phyloP scores from a whole-genome alignment of 2,329 filamentous ascomycete genomes.

The Didymella arachidicola region DNA sequence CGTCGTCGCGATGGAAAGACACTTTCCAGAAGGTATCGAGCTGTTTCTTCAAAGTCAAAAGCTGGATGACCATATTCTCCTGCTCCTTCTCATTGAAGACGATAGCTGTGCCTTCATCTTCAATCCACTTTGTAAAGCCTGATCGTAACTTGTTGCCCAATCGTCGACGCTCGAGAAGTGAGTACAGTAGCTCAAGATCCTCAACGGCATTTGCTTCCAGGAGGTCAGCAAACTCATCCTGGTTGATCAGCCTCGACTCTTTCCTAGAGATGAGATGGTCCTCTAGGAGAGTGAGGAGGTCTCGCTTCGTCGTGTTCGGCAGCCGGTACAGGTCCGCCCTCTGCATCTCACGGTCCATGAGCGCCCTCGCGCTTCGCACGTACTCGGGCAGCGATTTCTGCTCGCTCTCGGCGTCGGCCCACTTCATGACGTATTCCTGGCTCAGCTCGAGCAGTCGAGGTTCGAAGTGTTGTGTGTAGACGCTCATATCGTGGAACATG shows the following conservation, averaged over 20 bases:
- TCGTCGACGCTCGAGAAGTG: conserved; percentile 74
- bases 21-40: conserved; percentile 79
- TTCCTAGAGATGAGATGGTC: conserved; percentile 73
- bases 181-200: conserved; percentile 79
- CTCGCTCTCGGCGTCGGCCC: conserved; percentile 71
- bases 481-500: conserved; percentile 84
- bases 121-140: conserved; percentile 82
- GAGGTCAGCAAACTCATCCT: conserved; percentile 73
- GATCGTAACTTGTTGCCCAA: conserved; percentile 74
- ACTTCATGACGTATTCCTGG: conserved; percentile 70
- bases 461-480: conserved; percentile 84
- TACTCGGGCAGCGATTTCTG: conserved; percentile 75
- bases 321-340: conserved; percentile 83
- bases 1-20: conserved; percentile 79
- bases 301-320: conserved; percentile 81
- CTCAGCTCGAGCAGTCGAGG: conserved; percentile 74
- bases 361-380: conserved; percentile 70
- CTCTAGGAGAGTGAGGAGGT: conserved; percentile 77
- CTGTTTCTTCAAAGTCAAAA: conserved; percentile 81
- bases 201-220: conserved; percentile 73
- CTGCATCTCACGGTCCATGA: conserved; percentile 75
- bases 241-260: conserved; percentile 64
- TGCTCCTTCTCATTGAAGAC: conserved; percentile 80
- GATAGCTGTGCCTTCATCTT: conserved; percentile 75
- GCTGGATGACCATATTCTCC: conserved; percentile 83